Evolutionary conservation across 2,329 filamentous ascomycete species (phyloP).

Genomic region (Hypoxylon sp.): DNA sequence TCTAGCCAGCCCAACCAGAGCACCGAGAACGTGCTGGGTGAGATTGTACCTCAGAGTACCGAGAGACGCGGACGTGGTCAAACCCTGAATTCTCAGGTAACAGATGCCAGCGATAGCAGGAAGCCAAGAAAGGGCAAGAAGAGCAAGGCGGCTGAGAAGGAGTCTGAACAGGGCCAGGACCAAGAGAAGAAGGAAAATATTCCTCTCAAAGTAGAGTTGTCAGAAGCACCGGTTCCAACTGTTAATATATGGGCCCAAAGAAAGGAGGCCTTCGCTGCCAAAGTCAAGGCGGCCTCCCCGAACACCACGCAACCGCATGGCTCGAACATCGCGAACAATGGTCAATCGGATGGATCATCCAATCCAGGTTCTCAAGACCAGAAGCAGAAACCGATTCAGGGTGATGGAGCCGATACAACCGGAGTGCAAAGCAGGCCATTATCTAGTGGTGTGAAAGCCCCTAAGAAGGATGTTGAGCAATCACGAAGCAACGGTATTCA

Average conservation of each 20-base stretch:
- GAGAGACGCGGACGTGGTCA: constrained; percentile 68
- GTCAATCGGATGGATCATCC: constrained; percentile 10
- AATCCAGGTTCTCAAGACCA: constrained; percentile 33
- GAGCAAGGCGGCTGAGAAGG: constrained; percentile 64
- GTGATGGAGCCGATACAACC: constrained; percentile 46
- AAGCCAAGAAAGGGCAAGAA: constrained; percentile 76
- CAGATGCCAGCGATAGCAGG: constrained; percentile 76
- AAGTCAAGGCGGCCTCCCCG: constrained; percentile 57
- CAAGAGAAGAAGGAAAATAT: constrained; percentile 70
- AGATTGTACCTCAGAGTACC: constrained; percentile 52
- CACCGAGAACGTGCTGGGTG: constrained; percentile 41
- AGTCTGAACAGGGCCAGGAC: constrained; percentile 65
- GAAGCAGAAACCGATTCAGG: constrained; percentile 40
- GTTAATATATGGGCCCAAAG: constrained; percentile 93
- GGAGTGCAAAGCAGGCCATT: constrained; percentile 42
- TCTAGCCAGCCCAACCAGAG: constrained; percentile 34
- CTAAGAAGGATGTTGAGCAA: constrained; percentile 60
- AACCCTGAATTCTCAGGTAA: constrained; percentile 74
- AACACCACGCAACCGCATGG: constrained; percentile 41
- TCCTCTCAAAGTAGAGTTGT: constrained; percentile 73
- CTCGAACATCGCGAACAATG: constrained; percentile 35
- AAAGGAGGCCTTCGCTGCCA: constrained; percentile 73
- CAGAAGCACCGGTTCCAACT: constrained; percentile 83
- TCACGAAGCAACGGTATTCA: constrained; percentile 58
- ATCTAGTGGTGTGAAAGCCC: constrained; percentile 58